phyloP scores from a whole-genome alignment of 192 early-diverging fungal species.

The Coemansia sp. region DNA sequence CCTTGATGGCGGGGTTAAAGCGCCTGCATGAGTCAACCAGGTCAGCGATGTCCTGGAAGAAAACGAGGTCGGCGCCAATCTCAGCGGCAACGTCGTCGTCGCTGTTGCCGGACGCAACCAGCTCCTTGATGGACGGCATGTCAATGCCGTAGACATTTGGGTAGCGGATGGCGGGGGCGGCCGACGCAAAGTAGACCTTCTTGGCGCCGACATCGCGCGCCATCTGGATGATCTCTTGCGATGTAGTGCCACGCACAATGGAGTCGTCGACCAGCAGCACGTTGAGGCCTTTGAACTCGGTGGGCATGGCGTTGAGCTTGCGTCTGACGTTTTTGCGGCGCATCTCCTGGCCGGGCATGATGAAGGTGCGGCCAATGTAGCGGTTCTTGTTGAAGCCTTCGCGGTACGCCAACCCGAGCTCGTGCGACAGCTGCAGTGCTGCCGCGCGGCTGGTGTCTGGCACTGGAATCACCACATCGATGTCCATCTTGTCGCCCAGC shows the following conservation, averaged over 20 bases:
- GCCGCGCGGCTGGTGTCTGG: conserved; percentile 96
- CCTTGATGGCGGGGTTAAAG: conserved; percentile 79
- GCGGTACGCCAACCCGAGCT: conserved; percentile 87
- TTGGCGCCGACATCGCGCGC: conserved; percentile 97
- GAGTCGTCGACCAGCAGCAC: conserved; percentile 99
- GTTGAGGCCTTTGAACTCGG: conserved; percentile 95
- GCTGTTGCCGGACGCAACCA: conserved; percentile 79
- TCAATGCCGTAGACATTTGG: conserved; percentile 99
- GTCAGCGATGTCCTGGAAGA: conserved; percentile 89
- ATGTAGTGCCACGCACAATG: conserved; percentile 99
- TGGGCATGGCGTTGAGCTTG: conserved; percentile 98
- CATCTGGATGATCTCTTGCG: conserved; percentile 98
- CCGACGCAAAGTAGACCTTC: conserved; percentile 99
- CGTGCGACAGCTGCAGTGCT: conserved; percentile 89
- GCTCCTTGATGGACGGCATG: conserved; percentile 93
- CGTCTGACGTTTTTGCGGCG: conserved; percentile 88
- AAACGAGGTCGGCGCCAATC: conserved; percentile 94
- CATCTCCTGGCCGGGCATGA: conserved; percentile 97
- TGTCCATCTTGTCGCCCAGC: conserved; percentile 78
- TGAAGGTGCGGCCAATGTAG: conserved; percentile 98
- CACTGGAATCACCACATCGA: conserved; percentile 99
- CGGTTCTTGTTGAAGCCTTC: conserved; percentile 99
- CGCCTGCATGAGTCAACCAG: conserved; percentile 80
- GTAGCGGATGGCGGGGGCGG: conserved; percentile 92
- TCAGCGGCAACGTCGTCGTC: conserved; percentile 84